These are phyloP conservation scores for Cicer cuneatum DNA, from an alignment of 306 rosid species.

Conservation along the genomic window DNA sequence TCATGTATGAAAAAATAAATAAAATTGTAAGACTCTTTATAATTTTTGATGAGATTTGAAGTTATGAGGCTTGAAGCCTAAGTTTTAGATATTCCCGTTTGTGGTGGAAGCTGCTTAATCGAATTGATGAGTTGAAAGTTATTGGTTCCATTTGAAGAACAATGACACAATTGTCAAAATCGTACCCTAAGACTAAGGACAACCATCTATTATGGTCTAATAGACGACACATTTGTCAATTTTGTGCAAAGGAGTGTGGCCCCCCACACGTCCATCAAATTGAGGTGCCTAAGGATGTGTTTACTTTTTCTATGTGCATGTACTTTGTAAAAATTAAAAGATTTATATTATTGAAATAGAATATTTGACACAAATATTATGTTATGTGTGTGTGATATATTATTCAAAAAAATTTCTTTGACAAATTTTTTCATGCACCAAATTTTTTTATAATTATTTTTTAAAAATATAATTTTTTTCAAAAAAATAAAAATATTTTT, in stretches of 20 bases:
- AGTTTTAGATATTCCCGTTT: constrained; percentile 41
- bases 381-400: too few species aligned
- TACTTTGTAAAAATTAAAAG: background rate
- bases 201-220: constrained; percentile 51
- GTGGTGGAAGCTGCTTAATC: constrained; percentile 54
- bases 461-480: too few species aligned
- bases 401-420: too few species aligned
- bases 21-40: constrained; percentile 28
- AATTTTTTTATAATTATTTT: too few species aligned
- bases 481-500: too few species aligned
- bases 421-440: too few species aligned
- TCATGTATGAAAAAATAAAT: background rate
- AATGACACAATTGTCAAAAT: constrained; percentile 41
- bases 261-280: constrained; percentile 37
- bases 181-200: constrained; percentile 35
- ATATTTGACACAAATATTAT: too few species aligned
- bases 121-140: constrained; percentile 23
- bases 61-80: constrained; percentile 36
- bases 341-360: too few species aligned
- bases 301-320: constrained; percentile 37
- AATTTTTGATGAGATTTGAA: constrained; percentile 16
- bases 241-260: constrained; percentile 44
- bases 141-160: constrained; percentile 35
- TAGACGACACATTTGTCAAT: constrained; percentile 20
- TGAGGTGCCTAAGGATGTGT: constrained; percentile 28